Conservation (phyloP, 2,329 filamentous ascomycete genomes). For the Erysiphe pulchra region DNA sequence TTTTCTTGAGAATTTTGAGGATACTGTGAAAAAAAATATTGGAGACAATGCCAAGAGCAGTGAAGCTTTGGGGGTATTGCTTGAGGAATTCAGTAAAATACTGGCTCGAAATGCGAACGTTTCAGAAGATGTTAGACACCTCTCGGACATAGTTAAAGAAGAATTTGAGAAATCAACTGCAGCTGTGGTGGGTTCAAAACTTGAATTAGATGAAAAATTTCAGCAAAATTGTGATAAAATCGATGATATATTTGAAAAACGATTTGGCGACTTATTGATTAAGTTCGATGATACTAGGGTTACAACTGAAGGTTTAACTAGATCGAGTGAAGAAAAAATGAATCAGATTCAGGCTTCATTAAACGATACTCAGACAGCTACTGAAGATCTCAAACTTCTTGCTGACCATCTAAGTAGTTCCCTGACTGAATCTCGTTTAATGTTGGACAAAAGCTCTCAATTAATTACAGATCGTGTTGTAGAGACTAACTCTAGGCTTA, state of each 20-base stretch:
- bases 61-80: slow-evolving; percentile 44
- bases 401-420: slow-evolving; percentile 64
- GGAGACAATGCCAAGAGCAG: slow-evolving; percentile 33
- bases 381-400: slow-evolving; percentile 67
- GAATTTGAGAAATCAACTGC: slow-evolving; percentile 75
- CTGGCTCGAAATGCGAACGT: slow-evolving; percentile 30
- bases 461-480: slow-evolving; percentile 67
- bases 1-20: slow-evolving; percentile 54
- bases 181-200: slow-evolving; percentile 52
- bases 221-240: slow-evolving; percentile 29
- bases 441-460: slow-evolving; percentile 67
- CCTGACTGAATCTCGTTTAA: slow-evolving; percentile 61
- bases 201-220: slow-evolving; percentile 63
- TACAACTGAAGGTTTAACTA: slow-evolving; percentile 42
- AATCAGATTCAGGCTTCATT: slow-evolving; percentile 48
- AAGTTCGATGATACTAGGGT: slow-evolving; percentile 76
- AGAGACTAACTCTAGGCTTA: slow-evolving; percentile 47
- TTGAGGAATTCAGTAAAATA: slow-evolving; percentile 39
- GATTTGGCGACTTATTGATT: slow-evolving; percentile 48
- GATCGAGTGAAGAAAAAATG: slow-evolving; percentile 48
- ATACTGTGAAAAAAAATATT: slow-evolving; percentile 50
- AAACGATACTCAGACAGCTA: slow-evolving; percentile 47
- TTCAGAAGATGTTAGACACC: slow-evolving; percentile 38
- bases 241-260: slow-evolving; percentile 31
- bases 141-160: slow-evolving; percentile 49